Evolutionary conservation across 768 basidiomycete species (phyloP), one percentile per base, ranked within the genome.

Genomic region (Pleurotus cornucopiae): DNA sequence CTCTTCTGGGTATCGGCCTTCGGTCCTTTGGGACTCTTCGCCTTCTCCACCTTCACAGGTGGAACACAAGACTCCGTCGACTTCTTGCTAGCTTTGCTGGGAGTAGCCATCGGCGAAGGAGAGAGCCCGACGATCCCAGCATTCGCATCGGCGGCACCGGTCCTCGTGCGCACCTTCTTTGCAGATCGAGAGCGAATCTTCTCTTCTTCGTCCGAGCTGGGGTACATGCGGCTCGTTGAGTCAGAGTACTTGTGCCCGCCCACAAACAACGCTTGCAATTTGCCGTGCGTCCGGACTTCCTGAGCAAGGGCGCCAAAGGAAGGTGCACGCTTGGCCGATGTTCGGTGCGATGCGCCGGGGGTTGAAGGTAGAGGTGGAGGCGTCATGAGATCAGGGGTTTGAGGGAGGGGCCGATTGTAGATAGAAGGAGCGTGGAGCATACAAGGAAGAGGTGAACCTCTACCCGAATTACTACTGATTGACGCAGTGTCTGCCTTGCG

Each of bases 161-260:
- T 63, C 63, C 67, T 70, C 16, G 64, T 67, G 56, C 82, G 76
- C 48, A 76, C 71, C 69, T 85, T 89, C 79, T 90, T 91, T 20
- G 76, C 84, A 37, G 74, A 76, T 59, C 74, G 75, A 40, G 74
- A 77, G 38, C 87, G 79, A 20, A 76, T 62, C 67, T 83, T 85
- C 71, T 91, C 88, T 64, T 90, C 89, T 60, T 90, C 89, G 63
- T 91, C 89, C 16, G 85, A 87, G 11, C 88, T 88, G 20, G 81
- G 71, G 65, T 71, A 76, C 45, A 76, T 73, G 18, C 51, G 51
- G 39, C 51, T 41, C 11, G 68, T 67, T 14, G 68, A 63, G 26
- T 68, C 62, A 55, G 71, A 67, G 46, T 73, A 59, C 63, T 70
- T 65, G 64, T 76, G 67, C 45, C 60, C 66, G 55, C 46, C 51